phyloP scores from a whole-genome alignment of 306 rosid species.

The Rosa persica region DNA sequence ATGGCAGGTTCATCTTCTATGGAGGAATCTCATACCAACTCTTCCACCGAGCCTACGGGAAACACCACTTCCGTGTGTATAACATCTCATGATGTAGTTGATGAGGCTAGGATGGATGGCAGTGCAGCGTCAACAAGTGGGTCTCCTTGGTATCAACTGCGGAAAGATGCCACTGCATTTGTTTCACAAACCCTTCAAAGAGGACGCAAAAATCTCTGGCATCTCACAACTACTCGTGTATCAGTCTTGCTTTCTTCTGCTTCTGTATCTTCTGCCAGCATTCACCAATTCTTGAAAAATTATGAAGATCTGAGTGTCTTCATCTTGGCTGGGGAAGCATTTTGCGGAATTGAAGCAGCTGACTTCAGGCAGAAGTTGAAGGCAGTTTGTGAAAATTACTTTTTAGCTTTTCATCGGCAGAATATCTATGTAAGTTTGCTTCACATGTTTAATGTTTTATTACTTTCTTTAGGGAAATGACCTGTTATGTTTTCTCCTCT shows the following conservation, averaged over 20 bases:
- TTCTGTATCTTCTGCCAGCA: conserved; percentile 80
- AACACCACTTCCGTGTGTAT: conserved; percentile 28
- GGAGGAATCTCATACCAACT: conserved; percentile 44
- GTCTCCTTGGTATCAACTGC: conserved; percentile 92
- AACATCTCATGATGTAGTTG: conserved; percentile 35
- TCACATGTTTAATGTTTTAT: conserved; percentile 22
- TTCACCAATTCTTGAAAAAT: conserved; percentile 93
- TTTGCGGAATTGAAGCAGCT: conserved; percentile 94
- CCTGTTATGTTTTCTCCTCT: neutral
- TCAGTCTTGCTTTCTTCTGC: conserved; percentile 91
- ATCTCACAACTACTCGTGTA: conserved; percentile 88
- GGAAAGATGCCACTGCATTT: conserved; percentile 79
- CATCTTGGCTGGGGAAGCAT: conserved; percentile 95
- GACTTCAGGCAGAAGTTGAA: conserved; percentile 95
- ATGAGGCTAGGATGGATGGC: conserved; percentile 55
- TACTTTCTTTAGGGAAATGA: neutral
- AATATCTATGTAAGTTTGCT: conserved; percentile 76
- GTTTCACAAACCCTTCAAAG: conserved; percentile 92
- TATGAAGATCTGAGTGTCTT: conserved; percentile 89
- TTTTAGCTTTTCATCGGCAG: conserved; percentile 86
- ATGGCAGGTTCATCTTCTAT: conserved; percentile 41
- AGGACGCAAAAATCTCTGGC: conserved; percentile 96
- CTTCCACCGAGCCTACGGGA: conserved; percentile 41
- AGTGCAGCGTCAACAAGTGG: conserved; percentile 63
- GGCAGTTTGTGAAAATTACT: conserved; percentile 93